Base-by-base conservation (phyloP, 192 early-diverging fungal genomes). In the Backusella sp. region DNA sequence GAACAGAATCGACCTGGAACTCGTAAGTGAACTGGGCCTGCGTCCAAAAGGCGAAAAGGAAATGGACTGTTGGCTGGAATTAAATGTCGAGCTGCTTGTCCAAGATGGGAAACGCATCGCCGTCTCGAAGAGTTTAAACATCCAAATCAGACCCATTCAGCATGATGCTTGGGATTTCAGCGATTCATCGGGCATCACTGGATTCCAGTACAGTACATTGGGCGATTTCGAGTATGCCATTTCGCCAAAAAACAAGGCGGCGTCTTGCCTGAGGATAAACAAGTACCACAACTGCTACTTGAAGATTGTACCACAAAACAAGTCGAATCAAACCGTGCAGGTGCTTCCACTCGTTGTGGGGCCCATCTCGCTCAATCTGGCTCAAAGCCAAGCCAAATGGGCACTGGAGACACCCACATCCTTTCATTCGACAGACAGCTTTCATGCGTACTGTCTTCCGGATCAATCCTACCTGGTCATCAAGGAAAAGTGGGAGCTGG, bases 401-500 rank as follows among this genome's bases (percentile, higher is more conserved):
- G 26, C 12, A 26, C 26, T 12, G 19, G 34, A 30, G 4, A 35
- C 59, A 19, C 52, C 56, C 7, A 14, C 23, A 4, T 28, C 23
- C 4, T 62, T 3, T 8, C 11, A 62, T 62, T 62, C 56, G 0
- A 62, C 56, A 0, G 68, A 62, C 11, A 77, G 59, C 0, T 77
- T 62, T 44, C 76, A 68, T 28, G 70, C 70, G 1, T 77, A 53
- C n/a, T 66, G 23, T 21, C n/a, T 77, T 8, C 41, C 71, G 4
- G 36, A 41, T 36, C 39, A 71, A 15, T 26, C 21, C 4, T 75
- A 70, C 41, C 73, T 76, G 44, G 14, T 80, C 4, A 66, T 80
- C 0, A 44, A 79, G 14, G 84, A 86, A 68, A 59, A 35, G 21
- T 82, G 80, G 78, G 77, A 82, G 12, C 52, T 66, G 7, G 76